Base-by-base conservation (phyloP, 805 yeast genomes). In the Metschnikowia hibisci region DNA sequence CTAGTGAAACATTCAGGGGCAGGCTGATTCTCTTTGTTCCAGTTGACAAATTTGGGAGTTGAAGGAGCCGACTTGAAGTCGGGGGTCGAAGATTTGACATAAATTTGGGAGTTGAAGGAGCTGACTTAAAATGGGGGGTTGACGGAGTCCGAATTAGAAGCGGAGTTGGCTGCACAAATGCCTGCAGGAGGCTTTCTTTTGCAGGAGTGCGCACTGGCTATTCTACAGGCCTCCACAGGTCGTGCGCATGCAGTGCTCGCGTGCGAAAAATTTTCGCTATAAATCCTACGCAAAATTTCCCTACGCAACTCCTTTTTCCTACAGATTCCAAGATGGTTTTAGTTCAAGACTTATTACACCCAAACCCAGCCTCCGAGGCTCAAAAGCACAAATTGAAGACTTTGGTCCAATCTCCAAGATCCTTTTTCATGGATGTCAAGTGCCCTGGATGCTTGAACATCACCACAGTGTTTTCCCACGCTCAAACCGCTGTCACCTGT, bases 401-500 rank as follows among this genome's bases (percentile, higher is more conserved):
- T 67, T 85, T 93, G 69, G 99, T 93, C 61, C 96, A 91, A 74
- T 72, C 86, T 55, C 99, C 99, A 76, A 87, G 98, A 84, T 90
- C 98, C 51, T 93, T 79, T 84, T 93, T 93, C 86, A 90, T 93
- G 96, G 99, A 93, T 71, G 99, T 93, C 64, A 93, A 91, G 77
- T 93, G 99, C 78, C 98, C 95, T 76, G 98, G 99, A 66, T 93
- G 99, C 81, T 81, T 91, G 73, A 86, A 84, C 84, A 93, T 93
- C 80, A 89, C 99, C 76, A 91, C 97, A 62, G 98, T 93, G 60
- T 93, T 93, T 86, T 91, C 98, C 56, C 99, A 93, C 77, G 98
- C 99, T 61, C 99, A 93, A 82, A 93, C 99, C 65, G 98, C 97
- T 66, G 99, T 93, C 67, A 86, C 96, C 67, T 93, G 99, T 82